These are phyloP conservation scores for Exophiala viscosa DNA, from an alignment of 2,329 filamentous ascomycete genomes.

Conservation along the genomic window DNA sequence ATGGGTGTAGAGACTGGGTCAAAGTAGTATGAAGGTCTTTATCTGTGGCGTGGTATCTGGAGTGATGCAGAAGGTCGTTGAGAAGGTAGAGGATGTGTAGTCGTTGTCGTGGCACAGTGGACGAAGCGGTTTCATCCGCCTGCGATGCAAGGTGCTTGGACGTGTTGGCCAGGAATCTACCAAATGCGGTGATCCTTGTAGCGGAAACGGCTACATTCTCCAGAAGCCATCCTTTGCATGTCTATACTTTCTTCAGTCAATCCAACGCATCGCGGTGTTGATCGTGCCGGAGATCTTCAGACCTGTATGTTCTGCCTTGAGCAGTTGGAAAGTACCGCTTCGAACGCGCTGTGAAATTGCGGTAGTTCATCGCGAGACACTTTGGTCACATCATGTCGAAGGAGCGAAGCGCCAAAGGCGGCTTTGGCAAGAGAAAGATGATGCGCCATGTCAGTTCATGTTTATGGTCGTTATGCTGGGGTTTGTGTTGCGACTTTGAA, in stretches of 20 bases:
- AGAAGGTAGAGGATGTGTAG: constrained; percentile 75
- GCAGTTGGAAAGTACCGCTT: constrained; percentile 65
- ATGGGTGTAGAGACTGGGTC: constrained; percentile 54
- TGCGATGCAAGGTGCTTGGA: constrained; percentile 54
- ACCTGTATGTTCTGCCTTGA: constrained; percentile 83
- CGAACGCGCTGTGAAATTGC: constrained; percentile 63
- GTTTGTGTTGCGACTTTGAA: no score
- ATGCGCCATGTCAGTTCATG: constrained; percentile 10
- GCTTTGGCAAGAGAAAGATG: constrained; percentile 71
- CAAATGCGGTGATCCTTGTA: constrained; percentile 63
- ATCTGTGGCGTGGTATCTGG: constrained; percentile 48
- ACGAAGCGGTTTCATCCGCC: constrained; percentile 28
- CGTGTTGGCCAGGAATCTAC: constrained; percentile 70
- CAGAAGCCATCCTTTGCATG: constrained; percentile 82
- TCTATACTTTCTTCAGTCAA: constrained; percentile 52
- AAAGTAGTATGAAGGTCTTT: constrained; percentile 45
- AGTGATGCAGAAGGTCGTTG: constrained; percentile 73
- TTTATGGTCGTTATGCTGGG: no score
- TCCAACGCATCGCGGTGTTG: constrained; percentile 4
- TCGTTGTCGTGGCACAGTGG: constrained; percentile 60
- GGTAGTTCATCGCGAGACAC: constrained; percentile 67
- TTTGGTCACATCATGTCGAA: constrained; percentile 69
- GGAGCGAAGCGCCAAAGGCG: constrained; percentile 68
- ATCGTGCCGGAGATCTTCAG: constrained; percentile 49
- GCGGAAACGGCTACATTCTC: constrained; percentile 66